A percentile compares a stretch with the other conserved stretches of the same genome.
Evolutionary conservation across 768 basidiomycete genomes (phyloP).

Genomic region (Boletus vermiculosoides): DNA sequence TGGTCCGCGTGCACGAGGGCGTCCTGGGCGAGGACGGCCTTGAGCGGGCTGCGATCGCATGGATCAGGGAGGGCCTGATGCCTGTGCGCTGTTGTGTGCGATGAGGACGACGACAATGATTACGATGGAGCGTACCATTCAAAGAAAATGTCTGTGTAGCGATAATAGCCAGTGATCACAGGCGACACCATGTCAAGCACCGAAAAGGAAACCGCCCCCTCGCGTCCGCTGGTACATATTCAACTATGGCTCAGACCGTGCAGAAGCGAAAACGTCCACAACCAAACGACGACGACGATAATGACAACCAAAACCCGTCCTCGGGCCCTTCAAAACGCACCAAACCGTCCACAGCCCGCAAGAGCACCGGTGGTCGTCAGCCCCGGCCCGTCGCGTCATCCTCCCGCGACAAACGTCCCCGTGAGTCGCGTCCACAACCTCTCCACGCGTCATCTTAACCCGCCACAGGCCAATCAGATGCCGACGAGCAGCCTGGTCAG

Average conservation of each 20-base stretch:
- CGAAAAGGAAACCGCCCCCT: constrained; percentile 4
- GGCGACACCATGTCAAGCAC: constrained; percentile 35
- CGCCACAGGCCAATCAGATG: constrained; percentile 21
- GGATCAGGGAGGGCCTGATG: constrained; percentile 51
- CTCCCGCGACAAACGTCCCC: constrained; percentile 25
- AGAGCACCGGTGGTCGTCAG: constrained; percentile 70
- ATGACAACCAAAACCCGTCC: constrained; percentile 22
- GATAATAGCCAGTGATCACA: constrained; percentile 69
- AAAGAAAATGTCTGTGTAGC: constrained; percentile 84
- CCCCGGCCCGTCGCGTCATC: constrained; percentile 28
- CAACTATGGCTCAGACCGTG: constrained; percentile 65
- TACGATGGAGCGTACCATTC: constrained; percentile 56
- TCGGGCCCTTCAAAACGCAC: constrained; percentile 42
- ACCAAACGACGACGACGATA: constrained; percentile 39
- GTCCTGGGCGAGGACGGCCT: constrained; percentile 71
- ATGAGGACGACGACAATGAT: background rate
- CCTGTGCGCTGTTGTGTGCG: constrained; percentile 39
- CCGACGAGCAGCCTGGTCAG: constrained; percentile 25
- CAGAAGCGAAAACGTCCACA: constrained; percentile 45
- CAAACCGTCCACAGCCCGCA: constrained; percentile 69
- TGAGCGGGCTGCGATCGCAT: constrained; percentile 61
- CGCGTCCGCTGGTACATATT: background rate
- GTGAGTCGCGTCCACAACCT: constrained; percentile 19
- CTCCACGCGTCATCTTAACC: constrained; percentile 13
- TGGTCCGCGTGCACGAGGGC: constrained; percentile 68